Percentiles rank a stretch among this genome's conserved stretches.
These are phyloP conservation scores for Chlamydomonas urium DNA, from an alignment of 139 green algal genomes.

Conservation along the genomic window DNA sequence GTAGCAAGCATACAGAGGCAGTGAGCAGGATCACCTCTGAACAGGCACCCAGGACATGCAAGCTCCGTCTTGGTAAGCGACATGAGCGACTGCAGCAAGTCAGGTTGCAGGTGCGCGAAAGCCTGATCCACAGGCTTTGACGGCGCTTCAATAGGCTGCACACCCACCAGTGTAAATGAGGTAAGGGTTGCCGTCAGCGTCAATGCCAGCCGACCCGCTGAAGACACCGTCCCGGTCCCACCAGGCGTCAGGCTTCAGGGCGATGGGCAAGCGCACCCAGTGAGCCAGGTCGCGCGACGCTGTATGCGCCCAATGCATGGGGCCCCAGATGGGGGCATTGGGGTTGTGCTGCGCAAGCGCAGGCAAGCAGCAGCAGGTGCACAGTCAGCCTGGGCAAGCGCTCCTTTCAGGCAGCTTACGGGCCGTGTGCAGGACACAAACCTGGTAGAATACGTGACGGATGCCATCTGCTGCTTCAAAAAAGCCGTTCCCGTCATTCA, in stretches of 20 bases:
- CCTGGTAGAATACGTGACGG: conserved; percentile 22
- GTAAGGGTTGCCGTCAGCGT: conserved; percentile 12
- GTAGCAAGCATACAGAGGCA: too few relatives aligned
- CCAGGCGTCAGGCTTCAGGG: conserved; percentile 28
- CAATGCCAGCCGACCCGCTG: conserved; percentile 28
- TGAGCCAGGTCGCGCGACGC: background rate
- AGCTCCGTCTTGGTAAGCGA: too few relatives aligned
- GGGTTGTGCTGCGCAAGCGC: conserved; percentile 42
- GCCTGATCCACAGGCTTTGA: background rate
- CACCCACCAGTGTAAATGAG: conserved; percentile 44
- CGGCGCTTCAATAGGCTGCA: background rate
- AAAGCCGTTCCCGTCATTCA: conserved; percentile 19
- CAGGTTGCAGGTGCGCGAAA: too few relatives aligned
- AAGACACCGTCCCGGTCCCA: conserved; percentile 44
- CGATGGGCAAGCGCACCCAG: conserved; percentile 27
- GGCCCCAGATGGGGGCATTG: conserved; percentile 22
- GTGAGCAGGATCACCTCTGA: too few relatives aligned
- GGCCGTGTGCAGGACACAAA: too few relatives aligned
- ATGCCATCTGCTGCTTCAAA: conserved; percentile 4
- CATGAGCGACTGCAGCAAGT: too few relatives aligned
- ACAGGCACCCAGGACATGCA: too few relatives aligned
- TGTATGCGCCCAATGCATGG: conserved; percentile 8
- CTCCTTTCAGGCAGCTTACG: too few relatives aligned
- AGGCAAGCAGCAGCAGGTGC: too few relatives aligned
- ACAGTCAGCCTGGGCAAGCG: too few relatives aligned